Conservation (phyloP, 352 stramenopile genomes). For the Phytophthora colocasiae region DNA sequence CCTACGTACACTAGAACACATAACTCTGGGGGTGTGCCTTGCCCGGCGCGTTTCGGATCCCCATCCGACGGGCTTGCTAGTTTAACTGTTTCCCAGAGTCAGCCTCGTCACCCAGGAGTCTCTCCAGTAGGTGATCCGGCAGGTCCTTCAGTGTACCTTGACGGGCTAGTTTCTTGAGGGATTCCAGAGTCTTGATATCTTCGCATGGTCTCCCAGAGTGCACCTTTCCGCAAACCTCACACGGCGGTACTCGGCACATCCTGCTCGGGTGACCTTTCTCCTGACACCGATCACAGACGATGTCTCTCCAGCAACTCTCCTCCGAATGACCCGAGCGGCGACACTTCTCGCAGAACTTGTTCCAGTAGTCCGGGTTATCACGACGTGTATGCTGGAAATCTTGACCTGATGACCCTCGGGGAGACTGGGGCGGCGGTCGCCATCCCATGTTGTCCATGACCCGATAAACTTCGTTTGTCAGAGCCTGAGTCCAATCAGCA, state of each 20-base stretch:
- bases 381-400: not conserved
- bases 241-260: not conserved
- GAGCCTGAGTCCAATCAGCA: not conserved
- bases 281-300: not conserved
- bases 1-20: too few species aligned
- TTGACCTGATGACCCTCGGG: not conserved
- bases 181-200: not conserved
- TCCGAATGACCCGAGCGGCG: not conserved
- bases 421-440: not conserved
- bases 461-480: not conserved
- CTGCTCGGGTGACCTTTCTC: not conserved
- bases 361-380: not conserved
- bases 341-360: not conserved
- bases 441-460: not conserved
- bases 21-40: too few species aligned
- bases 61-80: too few species aligned
- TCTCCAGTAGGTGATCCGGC: too few species aligned
- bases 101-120: too few species aligned
- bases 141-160: too few species aligned
- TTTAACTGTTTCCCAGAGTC: too few species aligned
- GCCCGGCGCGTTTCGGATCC: too few species aligned
- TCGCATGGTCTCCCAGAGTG: not conserved
- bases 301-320: conserved; percentile 1
- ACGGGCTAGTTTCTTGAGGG: not conserved
- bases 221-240: not conserved